Evolutionary conservation across 2,329 filamentous ascomycete species (phyloP).

Genomic region (Aureobasidium pullulans): DNA sequence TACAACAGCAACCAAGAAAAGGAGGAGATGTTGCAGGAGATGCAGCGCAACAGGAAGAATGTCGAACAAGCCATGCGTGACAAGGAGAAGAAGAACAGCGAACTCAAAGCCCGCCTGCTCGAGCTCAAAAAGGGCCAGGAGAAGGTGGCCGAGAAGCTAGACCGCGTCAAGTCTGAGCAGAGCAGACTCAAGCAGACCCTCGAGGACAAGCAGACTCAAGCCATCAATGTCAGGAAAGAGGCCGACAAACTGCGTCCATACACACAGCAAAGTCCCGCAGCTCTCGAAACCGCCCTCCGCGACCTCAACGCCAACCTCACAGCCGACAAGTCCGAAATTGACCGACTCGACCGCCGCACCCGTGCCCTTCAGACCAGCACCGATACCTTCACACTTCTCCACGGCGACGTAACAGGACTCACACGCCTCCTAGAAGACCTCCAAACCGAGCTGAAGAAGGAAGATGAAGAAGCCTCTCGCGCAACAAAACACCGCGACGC

Average conservation of each 20-base stretch:
- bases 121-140: constrained; percentile 78
- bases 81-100: constrained; percentile 78
- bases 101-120: constrained; percentile 72
- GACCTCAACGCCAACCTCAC: constrained; percentile 74
- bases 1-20: constrained; percentile 83
- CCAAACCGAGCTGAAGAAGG: constrained; percentile 72
- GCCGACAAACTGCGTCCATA: constrained; percentile 86
- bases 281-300: constrained; percentile 71
- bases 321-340: constrained; percentile 76
- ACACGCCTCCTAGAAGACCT: constrained; percentile 88
- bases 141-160: constrained; percentile 71
- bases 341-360: constrained; percentile 77
- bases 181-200: constrained; percentile 63
- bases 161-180: constrained; percentile 77
- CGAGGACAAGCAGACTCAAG: constrained; percentile 63
- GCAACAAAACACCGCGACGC: constrained; percentile 79
- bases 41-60: constrained; percentile 69
- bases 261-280: constrained; percentile 77
- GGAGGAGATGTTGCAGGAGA: constrained; percentile 69
- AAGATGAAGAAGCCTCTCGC: constrained; percentile 80
- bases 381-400: constrained; percentile 80
- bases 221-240: constrained; percentile 70
- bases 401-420: constrained; percentile 77
- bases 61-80: constrained; percentile 78
- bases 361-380: constrained; percentile 84